Base-by-base conservation (phyloP, 352 stramenopile genomes). In the Globisporangium recalcitrans region DNA sequence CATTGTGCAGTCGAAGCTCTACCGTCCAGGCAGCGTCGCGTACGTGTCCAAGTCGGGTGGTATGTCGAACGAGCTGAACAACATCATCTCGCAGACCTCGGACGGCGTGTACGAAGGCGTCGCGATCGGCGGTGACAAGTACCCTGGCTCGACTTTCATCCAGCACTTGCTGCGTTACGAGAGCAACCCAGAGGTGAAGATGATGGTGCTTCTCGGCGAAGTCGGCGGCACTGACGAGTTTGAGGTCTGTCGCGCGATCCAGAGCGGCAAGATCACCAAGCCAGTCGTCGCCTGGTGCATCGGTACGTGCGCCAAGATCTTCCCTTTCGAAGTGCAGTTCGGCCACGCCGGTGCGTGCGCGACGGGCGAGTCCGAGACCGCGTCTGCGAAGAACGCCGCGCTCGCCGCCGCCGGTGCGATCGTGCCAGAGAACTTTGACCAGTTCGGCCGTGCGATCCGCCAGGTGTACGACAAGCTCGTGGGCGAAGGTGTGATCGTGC, bases 21-120 rank as follows among this genome's bases (percentile, higher is more conserved):
- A 98, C 75, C 88, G 95, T 38, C 93, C 96, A 27, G 96, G 96
- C 40, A 97, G 87, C 52, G 95, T 99, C 51, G 93, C 93, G 27
- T 99, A 98, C 73, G 96, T 99, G 54, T 98, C 90, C 62, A 98
- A 98, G 84, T 98, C 88, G 14, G 96, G 96, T 62, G 95, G 96
- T 68, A 98, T 99, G 91, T 98, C 90, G 26, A 98, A 99, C 73
- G 96, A 99, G 72, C 79, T 99, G 16, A 98, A 98, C 82, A 98
- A 98, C 78, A 98, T 99, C 68, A 97, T 99, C 71, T 93, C 88
- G 44, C 83, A 97, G 74, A 97, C 95, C 52, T 97, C 93, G 22
- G 90, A 99, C 70, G 96, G 96, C 53, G 95, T 99, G 46, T 98
- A 97, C 71, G 96, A 99, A 69, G 91, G 90, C 61, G 90, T 98